Evolutionary conservation across 352 stramenopile species (phyloP).

Genomic region (Phytopythium aichiense): DNA sequence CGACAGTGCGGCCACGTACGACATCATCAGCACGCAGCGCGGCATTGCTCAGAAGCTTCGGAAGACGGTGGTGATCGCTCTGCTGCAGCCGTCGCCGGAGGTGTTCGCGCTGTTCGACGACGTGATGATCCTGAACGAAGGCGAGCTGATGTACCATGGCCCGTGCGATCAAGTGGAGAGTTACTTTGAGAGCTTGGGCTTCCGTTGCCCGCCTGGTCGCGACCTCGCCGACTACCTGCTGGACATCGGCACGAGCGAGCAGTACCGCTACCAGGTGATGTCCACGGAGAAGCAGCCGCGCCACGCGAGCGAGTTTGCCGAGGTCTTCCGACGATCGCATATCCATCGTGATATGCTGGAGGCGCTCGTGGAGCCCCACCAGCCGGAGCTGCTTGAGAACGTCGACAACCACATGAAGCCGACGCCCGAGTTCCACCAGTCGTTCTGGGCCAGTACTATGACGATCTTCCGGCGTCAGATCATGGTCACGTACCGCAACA

Average conservation of each 20-base stretch:
- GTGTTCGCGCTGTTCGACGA: slow-evolving; percentile 83
- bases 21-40: slow-evolving; percentile 29
- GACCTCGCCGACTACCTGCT: slow-evolving; percentile 30
- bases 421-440: slow-evolving; percentile 28
- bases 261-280: slow-evolving; percentile 18
- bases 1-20: slow-evolving; percentile 50
- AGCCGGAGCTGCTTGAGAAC: slow-evolving; percentile 13
- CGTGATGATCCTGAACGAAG: slow-evolving; percentile 62
- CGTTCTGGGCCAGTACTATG: slow-evolving; percentile 24
- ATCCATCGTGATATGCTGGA: slow-evolving; percentile 25
- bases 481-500: slow-evolving; percentile 54
- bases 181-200: slow-evolving; percentile 39
- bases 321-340: slow-evolving; percentile 27
- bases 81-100: slow-evolving; percentile 88
- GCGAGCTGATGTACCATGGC: slow-evolving; percentile 76
- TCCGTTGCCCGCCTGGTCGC: slow-evolving; percentile 22
- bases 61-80: slow-evolving; percentile 48
- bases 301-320: slow-evolving; percentile 13
- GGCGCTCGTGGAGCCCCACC: slow-evolving; percentile 22
- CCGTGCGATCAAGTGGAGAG: slow-evolving; percentile 16
- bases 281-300: slow-evolving; percentile 13
- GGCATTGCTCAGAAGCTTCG: slow-evolving; percentile 17
- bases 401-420: slow-evolving; percentile 12
- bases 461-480: slow-evolving; percentile 42
- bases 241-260: slow-evolving; percentile 22